These are phyloP conservation scores for Yarrowia sp. DNA, from an alignment of 805 yeast genomes.

Conservation along the genomic window DNA sequence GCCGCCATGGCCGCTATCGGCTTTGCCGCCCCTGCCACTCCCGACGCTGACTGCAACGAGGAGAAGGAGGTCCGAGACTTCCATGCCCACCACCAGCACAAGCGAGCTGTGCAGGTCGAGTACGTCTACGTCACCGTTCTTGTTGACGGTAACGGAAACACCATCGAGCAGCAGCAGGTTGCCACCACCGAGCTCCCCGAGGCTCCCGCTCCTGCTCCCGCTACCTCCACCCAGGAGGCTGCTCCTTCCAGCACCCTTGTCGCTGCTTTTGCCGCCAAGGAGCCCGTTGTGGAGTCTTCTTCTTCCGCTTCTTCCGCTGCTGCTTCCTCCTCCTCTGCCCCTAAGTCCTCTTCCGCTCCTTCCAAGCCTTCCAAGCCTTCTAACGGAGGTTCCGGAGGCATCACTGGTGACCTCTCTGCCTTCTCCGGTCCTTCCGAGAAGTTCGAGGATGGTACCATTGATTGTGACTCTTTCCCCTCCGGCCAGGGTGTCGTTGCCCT, in stretches of 20 bases:
- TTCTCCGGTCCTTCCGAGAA: conserved; percentile 54
- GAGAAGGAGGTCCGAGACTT: conserved; percentile 27
- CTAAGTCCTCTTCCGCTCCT: conserved; percentile 37
- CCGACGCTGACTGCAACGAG: conserved; percentile 30
- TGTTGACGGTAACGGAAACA: conserved; percentile 42
- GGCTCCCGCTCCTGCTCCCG: conserved; percentile 34
- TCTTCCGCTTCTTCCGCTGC: conserved; percentile 34
- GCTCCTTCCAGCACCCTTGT: conserved; percentile 37
- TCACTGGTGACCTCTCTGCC: conserved; percentile 55
- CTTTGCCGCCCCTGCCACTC: conserved; percentile 37
- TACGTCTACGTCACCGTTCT: conserved; percentile 48
- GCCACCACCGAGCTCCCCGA: conserved; percentile 28
- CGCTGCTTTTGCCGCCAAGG: conserved; percentile 33
- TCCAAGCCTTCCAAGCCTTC: conserved; percentile 36
- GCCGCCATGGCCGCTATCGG: conserved; percentile 42
- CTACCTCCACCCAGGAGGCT: conserved; percentile 31
- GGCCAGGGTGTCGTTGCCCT: conserved; percentile 81
- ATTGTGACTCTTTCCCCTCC: conserved; percentile 68
- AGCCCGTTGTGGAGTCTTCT: conserved; percentile 24
- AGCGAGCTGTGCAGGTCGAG: conserved; percentile 45
- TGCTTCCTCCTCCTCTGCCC: conserved; percentile 36
- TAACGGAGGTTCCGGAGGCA: conserved; percentile 33
- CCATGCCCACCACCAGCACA: conserved; percentile 53
- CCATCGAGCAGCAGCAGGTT: conserved; percentile 39
- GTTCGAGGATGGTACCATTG: conserved; percentile 69